Base-by-base conservation (phyloP, 1,284 basidiomycete species). In the Lignosus rhinocerotis region DNA sequence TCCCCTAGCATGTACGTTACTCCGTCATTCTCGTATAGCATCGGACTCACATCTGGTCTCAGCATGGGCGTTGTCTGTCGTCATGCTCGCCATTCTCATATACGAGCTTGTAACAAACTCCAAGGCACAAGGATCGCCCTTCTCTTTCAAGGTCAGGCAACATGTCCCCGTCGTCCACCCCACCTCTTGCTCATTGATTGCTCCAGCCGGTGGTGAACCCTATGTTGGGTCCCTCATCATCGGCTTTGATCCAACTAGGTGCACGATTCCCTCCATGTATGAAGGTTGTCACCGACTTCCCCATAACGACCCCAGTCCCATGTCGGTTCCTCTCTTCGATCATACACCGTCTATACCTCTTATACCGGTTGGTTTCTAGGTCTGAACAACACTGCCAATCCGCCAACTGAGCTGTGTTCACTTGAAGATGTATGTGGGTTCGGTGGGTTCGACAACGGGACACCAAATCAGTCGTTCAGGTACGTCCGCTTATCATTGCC, bases 211-310 rank as follows among this genome's bases (percentile, higher is more conserved):
- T 64, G 11, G 86, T 96, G 63, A 97, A 97, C 71, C 90, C 89
- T 7, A 97, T 98, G 94, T 78, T 95, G 31, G 96, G 96, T 0
- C 96, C 96, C 0, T 90, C 93, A 0, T 83, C 84, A 42, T 87
- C 88, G 45, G 93, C 92, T 4, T 76, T 98, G 16, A 94, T 98
- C 66, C 86, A 91, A 64, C 79, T 94, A 48, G 96, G 91, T n/a
- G 94, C 95, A 16, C 91, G 96, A 16, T 98, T 96, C 70, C 93
- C 93, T 8, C 87, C 90, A 2, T 90, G 87, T 68, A 96, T 96
- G 92, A 95, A 94, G 68, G 63, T 75, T 32, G 84, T 95, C 31
- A 59, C 75, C 39, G 80, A 76, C 45, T 72, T 96, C 17, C 80
- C 92, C 30, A 78, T 82, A 8, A 80, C 81, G 2, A 84, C 84